Conservation (phyloP, 1,139 yeast genomes). For the Suhomyces terraborum region DNA sequence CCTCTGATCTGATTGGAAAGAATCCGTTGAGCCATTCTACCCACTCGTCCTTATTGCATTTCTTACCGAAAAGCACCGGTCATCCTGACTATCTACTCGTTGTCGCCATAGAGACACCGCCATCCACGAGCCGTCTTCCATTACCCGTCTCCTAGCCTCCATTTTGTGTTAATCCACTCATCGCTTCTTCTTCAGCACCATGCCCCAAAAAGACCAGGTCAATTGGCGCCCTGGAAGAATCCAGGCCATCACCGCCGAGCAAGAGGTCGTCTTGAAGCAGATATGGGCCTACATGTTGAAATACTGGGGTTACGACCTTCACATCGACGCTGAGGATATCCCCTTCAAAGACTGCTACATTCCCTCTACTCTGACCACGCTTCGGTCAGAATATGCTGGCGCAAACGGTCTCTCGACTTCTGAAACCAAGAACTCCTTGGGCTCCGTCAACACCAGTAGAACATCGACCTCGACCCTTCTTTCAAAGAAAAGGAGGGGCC, state of each 20-base stretch:
- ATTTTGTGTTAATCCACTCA: neutral
- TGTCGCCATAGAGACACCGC: too few relatives aligned
- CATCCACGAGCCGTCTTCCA: slow-evolving; percentile 4
- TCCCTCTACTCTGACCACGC: slow-evolving; percentile 29
- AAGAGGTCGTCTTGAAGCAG: slow-evolving; percentile 71
- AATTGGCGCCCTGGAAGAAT: slow-evolving; percentile 54
- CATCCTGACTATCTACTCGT: too few relatives aligned
- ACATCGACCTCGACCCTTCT: slow-evolving; percentile 21
- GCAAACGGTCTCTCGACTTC: slow-evolving; percentile 29
- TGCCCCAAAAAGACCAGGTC: slow-evolving; percentile 18
- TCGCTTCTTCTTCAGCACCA: slow-evolving; percentile 4
- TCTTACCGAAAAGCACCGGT: too few relatives aligned
- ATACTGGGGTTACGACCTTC: slow-evolving; percentile 60
- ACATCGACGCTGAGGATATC: slow-evolving; percentile 39
- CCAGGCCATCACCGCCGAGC: slow-evolving; percentile 58
- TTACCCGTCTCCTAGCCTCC: neutral
- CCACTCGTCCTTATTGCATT: too few relatives aligned
- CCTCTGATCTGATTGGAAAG: too few relatives aligned
- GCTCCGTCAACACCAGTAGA: slow-evolving; percentile 31
- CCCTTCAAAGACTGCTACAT: slow-evolving; percentile 37
- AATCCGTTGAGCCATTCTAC: too few relatives aligned
- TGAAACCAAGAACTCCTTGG: slow-evolving; percentile 30
- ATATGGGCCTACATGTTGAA: slow-evolving; percentile 69
- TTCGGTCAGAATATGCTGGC: slow-evolving; percentile 9
- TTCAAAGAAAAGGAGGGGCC: slow-evolving; percentile 16